Conservation (phyloP, 1,139 yeast genomes). For the Yamadazyma pseudoaaseri region DNA sequence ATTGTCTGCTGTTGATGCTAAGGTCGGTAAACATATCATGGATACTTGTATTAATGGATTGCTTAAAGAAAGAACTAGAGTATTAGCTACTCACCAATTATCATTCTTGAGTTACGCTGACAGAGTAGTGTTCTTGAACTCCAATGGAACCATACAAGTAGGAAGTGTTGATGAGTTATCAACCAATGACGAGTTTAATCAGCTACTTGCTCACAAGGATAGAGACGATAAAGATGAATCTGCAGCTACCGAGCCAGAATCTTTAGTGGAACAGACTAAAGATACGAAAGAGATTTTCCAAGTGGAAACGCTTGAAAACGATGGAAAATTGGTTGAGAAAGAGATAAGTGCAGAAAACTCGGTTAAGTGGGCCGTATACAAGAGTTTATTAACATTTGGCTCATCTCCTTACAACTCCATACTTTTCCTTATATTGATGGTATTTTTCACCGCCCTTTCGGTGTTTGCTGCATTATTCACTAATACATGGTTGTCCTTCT, state of each 20-base stretch:
- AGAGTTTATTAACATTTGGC: constrained; percentile 54
- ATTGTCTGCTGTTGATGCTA: constrained; percentile 49
- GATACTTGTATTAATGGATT: constrained; percentile 35
- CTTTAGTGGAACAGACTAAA: background rate
- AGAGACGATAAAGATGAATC: constrained; percentile 19
- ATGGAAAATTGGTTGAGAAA: constrained; percentile 31
- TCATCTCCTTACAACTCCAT: constrained; percentile 41
- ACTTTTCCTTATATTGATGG: background rate
- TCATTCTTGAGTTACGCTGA: constrained; percentile 41
- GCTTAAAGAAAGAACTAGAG: constrained; percentile 34
- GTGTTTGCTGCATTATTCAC: constrained; percentile 66
- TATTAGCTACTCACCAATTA: constrained; percentile 46
- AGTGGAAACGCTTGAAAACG: constrained; percentile 11
- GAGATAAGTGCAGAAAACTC: constrained; percentile 42
- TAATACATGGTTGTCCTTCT: constrained; percentile 82
- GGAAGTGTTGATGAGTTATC: constrained; percentile 41
- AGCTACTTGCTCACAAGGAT: constrained; percentile 20
- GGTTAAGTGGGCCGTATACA: constrained; percentile 29
- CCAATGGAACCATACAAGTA: constrained; percentile 34
- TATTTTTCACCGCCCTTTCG: constrained; percentile 33
- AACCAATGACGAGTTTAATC: constrained; percentile 19
- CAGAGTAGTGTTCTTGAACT: constrained; percentile 35
- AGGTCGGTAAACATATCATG: constrained; percentile 48
- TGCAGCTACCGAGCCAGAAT: background rate
- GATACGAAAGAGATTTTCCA: constrained; percentile 22